phyloP scores from a whole-genome alignment of 495 filamentous ascomycete genomes.

The Niebla homalea region DNA sequence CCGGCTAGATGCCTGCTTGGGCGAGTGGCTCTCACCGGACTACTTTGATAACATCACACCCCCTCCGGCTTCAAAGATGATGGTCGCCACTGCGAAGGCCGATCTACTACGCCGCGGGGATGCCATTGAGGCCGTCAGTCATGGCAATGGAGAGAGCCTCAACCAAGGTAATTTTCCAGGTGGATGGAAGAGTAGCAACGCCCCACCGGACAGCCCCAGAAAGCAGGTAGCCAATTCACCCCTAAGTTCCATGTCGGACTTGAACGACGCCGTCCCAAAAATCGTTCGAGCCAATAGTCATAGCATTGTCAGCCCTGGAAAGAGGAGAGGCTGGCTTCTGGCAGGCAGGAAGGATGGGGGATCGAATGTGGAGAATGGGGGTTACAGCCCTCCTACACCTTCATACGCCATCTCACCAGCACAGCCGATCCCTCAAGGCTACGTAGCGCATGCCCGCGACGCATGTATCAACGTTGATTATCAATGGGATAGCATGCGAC shows the following conservation, averaged over 20 bases:
- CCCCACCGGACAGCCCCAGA: slow-evolving; percentile 17
- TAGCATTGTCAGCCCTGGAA: slow-evolving; percentile 11
- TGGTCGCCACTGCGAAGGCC: slow-evolving; percentile 77
- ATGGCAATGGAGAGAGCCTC: slow-evolving; percentile 16
- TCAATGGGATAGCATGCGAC: slow-evolving; percentile 85
- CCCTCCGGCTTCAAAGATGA: slow-evolving; percentile 69
- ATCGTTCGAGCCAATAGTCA: slow-evolving; percentile 32
- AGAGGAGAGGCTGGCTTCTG: background rate
- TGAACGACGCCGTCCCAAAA: slow-evolving; percentile 22
- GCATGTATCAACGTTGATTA: slow-evolving; percentile 77
- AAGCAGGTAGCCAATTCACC: slow-evolving; percentile 18
- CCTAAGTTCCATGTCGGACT: slow-evolving; percentile 12
- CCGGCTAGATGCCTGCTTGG: slow-evolving; percentile 81
- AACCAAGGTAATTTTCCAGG: slow-evolving; percentile 43
- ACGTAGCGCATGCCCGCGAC: slow-evolving; percentile 83
- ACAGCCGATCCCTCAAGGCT: slow-evolving; percentile 72
- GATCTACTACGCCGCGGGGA: slow-evolving; percentile 64
- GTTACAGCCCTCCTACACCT: slow-evolving; percentile 64
- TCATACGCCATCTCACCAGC: slow-evolving; percentile 70
- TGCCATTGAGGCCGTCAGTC: slow-evolving; percentile 18
- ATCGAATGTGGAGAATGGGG: slow-evolving; percentile 7
- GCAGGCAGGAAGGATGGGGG: slow-evolving; percentile 4
- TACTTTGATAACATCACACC: slow-evolving; percentile 90
- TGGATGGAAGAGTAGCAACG: slow-evolving; percentile 40
- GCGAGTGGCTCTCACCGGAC: slow-evolving; percentile 86